A percentile compares a stretch with the other conserved stretches of the same genome.
Evolutionary conservation across 2,329 filamentous ascomycete genomes (phyloP).

Genomic region (Neopestalotiopsis sp.): DNA sequence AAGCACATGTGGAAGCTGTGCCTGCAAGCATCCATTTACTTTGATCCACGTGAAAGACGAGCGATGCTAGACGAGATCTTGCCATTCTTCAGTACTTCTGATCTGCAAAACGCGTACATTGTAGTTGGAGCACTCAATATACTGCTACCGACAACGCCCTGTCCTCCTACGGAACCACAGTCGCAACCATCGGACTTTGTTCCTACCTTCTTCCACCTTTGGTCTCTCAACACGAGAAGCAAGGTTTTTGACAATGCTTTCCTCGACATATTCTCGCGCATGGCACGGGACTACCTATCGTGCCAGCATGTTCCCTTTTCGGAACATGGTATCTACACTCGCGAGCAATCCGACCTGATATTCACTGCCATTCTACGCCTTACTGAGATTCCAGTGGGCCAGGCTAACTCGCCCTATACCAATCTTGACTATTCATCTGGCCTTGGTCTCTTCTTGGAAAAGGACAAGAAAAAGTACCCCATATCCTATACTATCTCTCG

Average conservation of each 20-base stretch:
- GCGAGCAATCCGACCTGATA: slow-evolving; percentile 88
- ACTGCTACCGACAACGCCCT: slow-evolving; percentile 82
- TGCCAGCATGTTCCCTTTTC: slow-evolving; percentile 79
- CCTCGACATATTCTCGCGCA: slow-evolving; percentile 85
- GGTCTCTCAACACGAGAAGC: slow-evolving; percentile 91
- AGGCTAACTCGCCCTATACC: slow-evolving; percentile 92
- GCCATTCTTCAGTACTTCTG: slow-evolving; percentile 91
- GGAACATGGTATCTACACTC: slow-evolving; percentile 88
- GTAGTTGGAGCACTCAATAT: slow-evolving; percentile 88
- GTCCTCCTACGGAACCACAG: slow-evolving; percentile 71
- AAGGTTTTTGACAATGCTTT: slow-evolving; percentile 86
- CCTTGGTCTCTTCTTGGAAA: slow-evolving; percentile 83
- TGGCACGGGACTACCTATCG: slow-evolving; percentile 82
- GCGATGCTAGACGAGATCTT: slow-evolving; percentile 81
- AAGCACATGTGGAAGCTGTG: slow-evolving; percentile 84
- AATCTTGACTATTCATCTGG: slow-evolving; percentile 84
- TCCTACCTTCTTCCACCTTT: slow-evolving; percentile 94
- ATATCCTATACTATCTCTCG: slow-evolving; percentile 89
- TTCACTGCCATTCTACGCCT: slow-evolving; percentile 90
- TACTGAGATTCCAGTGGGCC: slow-evolving; percentile 94
- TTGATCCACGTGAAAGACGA: slow-evolving; percentile 85
- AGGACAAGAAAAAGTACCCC: slow-evolving; percentile 92
- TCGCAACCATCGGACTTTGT: slow-evolving; percentile 89
- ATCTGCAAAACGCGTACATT: slow-evolving; percentile 89
- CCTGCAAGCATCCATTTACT: slow-evolving; percentile 88